Evolutionary conservation across 352 stramenopile genomes (phyloP).

Genomic region (Phytophthora hibernalis): DNA sequence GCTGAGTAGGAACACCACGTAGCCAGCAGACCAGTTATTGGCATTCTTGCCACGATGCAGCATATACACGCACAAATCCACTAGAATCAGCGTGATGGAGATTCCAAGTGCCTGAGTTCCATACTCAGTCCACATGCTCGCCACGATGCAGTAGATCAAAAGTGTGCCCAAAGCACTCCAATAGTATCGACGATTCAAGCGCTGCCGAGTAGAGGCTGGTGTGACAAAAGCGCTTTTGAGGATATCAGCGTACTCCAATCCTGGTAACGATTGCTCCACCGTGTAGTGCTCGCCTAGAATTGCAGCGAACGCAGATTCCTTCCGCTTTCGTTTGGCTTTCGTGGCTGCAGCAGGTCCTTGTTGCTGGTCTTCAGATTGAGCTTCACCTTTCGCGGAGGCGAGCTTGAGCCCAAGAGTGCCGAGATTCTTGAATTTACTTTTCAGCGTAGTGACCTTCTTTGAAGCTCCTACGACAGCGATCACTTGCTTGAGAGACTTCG

Average conservation of each 20-base stretch:
- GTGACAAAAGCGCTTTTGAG: constrained; percentile 85
- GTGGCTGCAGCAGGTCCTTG: not conserved
- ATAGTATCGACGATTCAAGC: constrained; percentile 66
- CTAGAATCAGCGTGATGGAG: constrained; percentile 66
- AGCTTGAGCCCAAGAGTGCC: constrained; percentile 81
- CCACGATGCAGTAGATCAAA: constrained; percentile 68
- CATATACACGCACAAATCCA: constrained; percentile 83
- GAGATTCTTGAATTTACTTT: constrained; percentile 87
- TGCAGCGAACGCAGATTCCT: constrained; percentile 76
- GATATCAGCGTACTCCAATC: constrained; percentile 77
- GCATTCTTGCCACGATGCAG: constrained; percentile 67
- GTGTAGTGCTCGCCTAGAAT: constrained; percentile 85
- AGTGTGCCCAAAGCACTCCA: constrained; percentile 52
- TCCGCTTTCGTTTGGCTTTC: constrained; percentile 41
- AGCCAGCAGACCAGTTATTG: constrained; percentile 73
- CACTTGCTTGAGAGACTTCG: constrained; percentile 84
- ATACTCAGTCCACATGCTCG: constrained; percentile 59
- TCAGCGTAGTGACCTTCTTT: constrained; percentile 83
- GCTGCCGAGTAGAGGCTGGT: constrained; percentile 49
- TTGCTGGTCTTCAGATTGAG: constrained; percentile 11
- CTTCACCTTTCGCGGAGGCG: constrained; percentile 52
- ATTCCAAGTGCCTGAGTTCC: constrained; percentile 69
- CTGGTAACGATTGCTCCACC: constrained; percentile 76
- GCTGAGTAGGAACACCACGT: constrained; percentile 85
- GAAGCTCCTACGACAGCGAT: constrained; percentile 73